Evolutionary conservation across 768 basidiomycete genomes (phyloP), one percentile per base, ranked within the genome.

Genomic region (Podaxis sp.): DNA sequence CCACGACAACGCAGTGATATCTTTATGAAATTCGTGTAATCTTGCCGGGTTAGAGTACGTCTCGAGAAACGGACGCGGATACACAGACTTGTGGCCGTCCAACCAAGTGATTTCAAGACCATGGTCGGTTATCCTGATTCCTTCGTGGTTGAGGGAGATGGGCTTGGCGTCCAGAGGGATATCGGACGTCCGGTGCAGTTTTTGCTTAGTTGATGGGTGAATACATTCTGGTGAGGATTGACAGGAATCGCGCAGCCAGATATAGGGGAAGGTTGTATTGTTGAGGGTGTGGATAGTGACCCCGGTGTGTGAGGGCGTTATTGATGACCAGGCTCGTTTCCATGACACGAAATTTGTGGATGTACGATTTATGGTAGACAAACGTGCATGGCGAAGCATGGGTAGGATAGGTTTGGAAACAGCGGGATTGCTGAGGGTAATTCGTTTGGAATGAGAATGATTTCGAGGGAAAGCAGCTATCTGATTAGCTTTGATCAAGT

Each of bases 231-330:
- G 73, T 23, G 57, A 44, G 42, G 42, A 55, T 60, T 82, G 84
- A 65, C 94, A 97, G 0, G 90, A 82, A 67, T 98, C 95, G 23
- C 94, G 86, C 9, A 98, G 82, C 87, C 92, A 95, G 57, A 85
- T 72, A 67, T 82, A 87, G 0, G 90, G 82, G 64, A 91, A 85
- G 9, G 73, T 68, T 27, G 77, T 66, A n/a, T 67, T 65, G 18
- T 75, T 73, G 10, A 86, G 70, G 0, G 76, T 68, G 59, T 78
- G 72, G 48, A 83, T 65, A 0, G 72, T 74, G 28, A 79, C 61
- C 4, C 67, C 66, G 38, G 73, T 66, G 28, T 66, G 58, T 9
- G 65, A 55, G 10, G 64, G 67, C 11, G 70, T 69, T 11, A 73
- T 52, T 5, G 71, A 69, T 18, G 73, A 72, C 73, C 73, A 74